Evolutionary conservation across 148 eudicot species (phyloP).

Genomic region (Rhododendron kiyosumense): DNA sequence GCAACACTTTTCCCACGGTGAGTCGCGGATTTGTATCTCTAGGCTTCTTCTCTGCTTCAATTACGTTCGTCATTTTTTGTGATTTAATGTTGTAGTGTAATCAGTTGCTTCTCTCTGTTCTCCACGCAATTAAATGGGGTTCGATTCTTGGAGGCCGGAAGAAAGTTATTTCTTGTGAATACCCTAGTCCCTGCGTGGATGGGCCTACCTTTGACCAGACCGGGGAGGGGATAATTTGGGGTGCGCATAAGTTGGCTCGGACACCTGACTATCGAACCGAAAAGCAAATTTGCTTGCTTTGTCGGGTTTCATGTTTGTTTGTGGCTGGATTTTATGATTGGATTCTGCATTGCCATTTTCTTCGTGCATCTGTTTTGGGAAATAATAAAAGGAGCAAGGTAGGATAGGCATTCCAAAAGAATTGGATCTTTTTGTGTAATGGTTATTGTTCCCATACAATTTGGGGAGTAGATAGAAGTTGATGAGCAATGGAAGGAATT

Average conservation of each 20-base stretch:
- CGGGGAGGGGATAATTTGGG: too few relatives aligned
- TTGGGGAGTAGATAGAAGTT: background rate
- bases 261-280: too few relatives aligned
- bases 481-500: background rate
- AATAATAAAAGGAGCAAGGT: too few relatives aligned
- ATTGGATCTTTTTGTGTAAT: background rate
- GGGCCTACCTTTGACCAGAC: too few relatives aligned
- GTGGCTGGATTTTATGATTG: background rate
- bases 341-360: background rate
- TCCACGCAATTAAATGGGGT: too few relatives aligned
- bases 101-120: too few relatives aligned
- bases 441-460: background rate
- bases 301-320: background rate
- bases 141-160: too few relatives aligned
- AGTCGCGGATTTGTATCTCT: constrained; percentile 4
- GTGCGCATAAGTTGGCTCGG: too few relatives aligned
- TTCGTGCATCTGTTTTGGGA: background rate
- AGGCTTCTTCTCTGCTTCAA: background rate
- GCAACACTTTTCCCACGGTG: constrained; percentile 94
- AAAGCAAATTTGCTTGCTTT: background rate
- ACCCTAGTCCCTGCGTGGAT: too few relatives aligned
- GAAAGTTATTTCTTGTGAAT: too few relatives aligned
- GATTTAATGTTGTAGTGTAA: too few relatives aligned
- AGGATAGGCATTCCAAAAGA: too few relatives aligned
- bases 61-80: background rate